phyloP scores from a whole-genome alignment of 1,139 yeast species.

The Blastobotrys apis region DNA sequence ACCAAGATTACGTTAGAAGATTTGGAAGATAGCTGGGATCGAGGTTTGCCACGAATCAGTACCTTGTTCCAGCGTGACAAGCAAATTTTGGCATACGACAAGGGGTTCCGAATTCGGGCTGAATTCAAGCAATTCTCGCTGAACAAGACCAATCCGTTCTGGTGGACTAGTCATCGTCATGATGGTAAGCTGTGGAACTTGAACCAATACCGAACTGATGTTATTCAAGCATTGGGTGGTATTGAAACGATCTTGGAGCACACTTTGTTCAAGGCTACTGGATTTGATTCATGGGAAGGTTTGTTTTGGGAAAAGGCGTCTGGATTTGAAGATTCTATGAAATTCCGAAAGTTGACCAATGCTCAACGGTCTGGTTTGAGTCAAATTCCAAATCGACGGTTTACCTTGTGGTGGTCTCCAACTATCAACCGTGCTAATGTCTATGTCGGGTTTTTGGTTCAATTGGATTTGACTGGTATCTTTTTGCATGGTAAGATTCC shows the following conservation, averaged over 20 bases:
- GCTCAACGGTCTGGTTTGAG: conserved; percentile 97
- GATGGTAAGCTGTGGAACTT: conserved; percentile 96
- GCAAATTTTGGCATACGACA: conserved; percentile 90
- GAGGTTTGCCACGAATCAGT: conserved; percentile 94
- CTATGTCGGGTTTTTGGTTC: conserved; percentile 95
- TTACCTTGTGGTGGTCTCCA: conserved; percentile 99
- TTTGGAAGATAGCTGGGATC: conserved; percentile 89
- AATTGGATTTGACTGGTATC: conserved; percentile 92
- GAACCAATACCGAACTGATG: conserved; percentile 90
- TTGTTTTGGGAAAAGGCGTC: conserved; percentile 97
- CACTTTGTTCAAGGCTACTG: conserved; percentile 92
- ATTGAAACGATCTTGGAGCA: conserved; percentile 95
- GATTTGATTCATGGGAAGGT: conserved; percentile 98
- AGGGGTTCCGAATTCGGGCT: conserved; percentile 83
- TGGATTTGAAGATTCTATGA: conserved; percentile 94
- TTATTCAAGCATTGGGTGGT: conserved; percentile 95
- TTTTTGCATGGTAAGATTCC: conserved; percentile 98
- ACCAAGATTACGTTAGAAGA: conserved; percentile 89
- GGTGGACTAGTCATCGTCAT: conserved; percentile 95
- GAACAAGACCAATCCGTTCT: conserved; percentile 76
- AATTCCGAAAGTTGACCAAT: conserved; percentile 88
- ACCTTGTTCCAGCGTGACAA: conserved; percentile 94
- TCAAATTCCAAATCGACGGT: conserved; percentile 96
- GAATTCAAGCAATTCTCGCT: conserved; percentile 72
- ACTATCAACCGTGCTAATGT: conserved; percentile 97